These are phyloP conservation scores for Monosporascus sp. DNA, from an alignment of 2,329 filamentous ascomycete species.

Conservation along the genomic window DNA sequence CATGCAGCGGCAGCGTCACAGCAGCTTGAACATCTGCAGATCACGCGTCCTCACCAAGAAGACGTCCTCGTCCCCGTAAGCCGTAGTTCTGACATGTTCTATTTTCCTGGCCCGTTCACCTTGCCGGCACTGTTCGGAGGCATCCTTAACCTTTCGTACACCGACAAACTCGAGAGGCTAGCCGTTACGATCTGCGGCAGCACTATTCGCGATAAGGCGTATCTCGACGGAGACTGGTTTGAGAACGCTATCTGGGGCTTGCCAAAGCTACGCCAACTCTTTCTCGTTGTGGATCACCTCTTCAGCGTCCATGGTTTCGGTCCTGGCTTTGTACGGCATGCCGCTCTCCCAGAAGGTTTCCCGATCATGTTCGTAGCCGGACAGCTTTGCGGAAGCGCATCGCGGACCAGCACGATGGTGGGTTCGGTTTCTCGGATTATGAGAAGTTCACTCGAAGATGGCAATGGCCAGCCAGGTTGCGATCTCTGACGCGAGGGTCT, in stretches of 20 bases:
- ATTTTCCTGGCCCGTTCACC: neutral
- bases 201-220: neutral
- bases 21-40: neutral
- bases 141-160: neutral
- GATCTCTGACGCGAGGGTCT: neutral
- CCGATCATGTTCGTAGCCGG: neutral
- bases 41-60: neutral
- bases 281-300: neutral
- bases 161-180: neutral
- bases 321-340: neutral
- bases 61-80: neutral
- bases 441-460: neutral
- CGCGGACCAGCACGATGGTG: neutral
- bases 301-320: neutral
- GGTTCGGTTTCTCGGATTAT: neutral
- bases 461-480: neutral
- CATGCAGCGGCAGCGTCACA: neutral
- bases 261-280: neutral
- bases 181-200: neutral
- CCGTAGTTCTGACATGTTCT: neutral
- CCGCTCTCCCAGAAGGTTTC: neutral
- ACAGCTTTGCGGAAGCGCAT: neutral
- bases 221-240: neutral
- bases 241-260: neutral
- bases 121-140: neutral